Evolutionary conservation across 106 monocot genomes (phyloP), one percentile per base, ranked within the genome.

Genomic region (Dendrobium chrysotoxum): DNA sequence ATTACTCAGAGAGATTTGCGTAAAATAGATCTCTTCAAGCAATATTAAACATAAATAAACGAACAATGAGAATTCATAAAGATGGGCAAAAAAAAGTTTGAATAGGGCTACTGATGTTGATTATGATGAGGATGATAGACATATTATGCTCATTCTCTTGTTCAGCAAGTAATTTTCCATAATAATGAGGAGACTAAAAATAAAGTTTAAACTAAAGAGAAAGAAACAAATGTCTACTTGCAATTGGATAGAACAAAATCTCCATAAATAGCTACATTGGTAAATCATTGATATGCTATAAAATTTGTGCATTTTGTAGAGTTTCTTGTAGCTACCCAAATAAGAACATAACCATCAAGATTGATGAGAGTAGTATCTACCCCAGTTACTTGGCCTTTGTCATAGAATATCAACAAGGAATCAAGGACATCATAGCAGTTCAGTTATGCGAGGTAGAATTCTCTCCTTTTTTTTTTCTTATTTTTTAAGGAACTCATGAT

Each of bases 341-440:
- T 72, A 93, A 90, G 80, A 93, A 93, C 79, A 88, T 93, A 64
- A 75, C 81, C 1, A 83, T 93, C 86, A 90, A 90, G 83, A 88
- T 90, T 58, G 90, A 88, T 80, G 80, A 88, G 80, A 83, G 81
- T 79, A 90, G 90, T 84, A 88, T 77, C 75, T 88, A 72, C 78
- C 92, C 90, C 3, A 18, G 67, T 75, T 93, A 93, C 54, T 65
- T 93, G 45, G 92, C 90, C 72, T 90, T 93, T 57, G 55, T 85
- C 71, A 93, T 93, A 81, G 83, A 81, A 85, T 93, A 70, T 66
- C 88, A 88, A 26, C 81, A 88, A 85, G 92, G 92, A 53, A 72
- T 82, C 28, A 78, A 90, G 72, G 92, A 93, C 66, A 86, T 93
- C 44, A 90, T 70, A 17, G 88, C 88, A n/a, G 85, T 93, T 65